phyloP scores from a whole-genome alignment of 2,329 filamentous ascomycete genomes.

The Paecilomyces formosus region DNA sequence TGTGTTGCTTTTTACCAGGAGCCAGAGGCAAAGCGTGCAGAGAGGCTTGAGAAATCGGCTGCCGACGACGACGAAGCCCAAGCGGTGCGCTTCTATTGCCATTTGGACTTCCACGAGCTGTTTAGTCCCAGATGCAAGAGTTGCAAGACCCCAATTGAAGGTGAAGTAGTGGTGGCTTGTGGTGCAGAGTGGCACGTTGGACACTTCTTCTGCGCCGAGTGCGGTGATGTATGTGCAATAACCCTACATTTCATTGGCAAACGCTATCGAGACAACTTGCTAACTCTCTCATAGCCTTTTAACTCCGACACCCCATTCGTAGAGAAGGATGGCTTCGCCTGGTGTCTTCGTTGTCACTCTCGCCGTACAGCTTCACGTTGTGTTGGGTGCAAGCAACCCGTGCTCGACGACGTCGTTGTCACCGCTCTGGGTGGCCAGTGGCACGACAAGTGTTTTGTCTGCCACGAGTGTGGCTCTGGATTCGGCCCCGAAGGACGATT shows the following conservation, averaged over 20 bases:
- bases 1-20: constrained; percentile 95
- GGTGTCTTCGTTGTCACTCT: constrained; percentile 91
- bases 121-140: constrained; percentile 91
- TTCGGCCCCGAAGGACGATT: constrained; percentile 56
- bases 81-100: constrained; percentile 81
- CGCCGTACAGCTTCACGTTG: constrained; percentile 87
- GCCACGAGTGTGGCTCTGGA: constrained; percentile 55
- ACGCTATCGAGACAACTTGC: background rate
- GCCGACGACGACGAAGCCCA: constrained; percentile 56
- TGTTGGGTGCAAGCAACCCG: constrained; percentile 71
- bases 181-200: constrained; percentile 95
- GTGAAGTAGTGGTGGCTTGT: constrained; percentile 87
- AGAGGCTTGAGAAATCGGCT: constrained; percentile 60
- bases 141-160: constrained; percentile 93
- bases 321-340: constrained; percentile 95
- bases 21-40: constrained; percentile 62
- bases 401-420: constrained; percentile 84
- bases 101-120: constrained; percentile 95
- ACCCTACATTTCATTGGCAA: background rate
- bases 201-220: constrained; percentile 98
- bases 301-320: constrained; percentile 68
- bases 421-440: constrained; percentile 85
- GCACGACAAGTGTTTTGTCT: constrained; percentile 89
- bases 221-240: constrained; percentile 59
- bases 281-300: constrained; percentile 43